phyloP scores from a whole-genome alignment of 768 basidiomycete genomes.

The Mycena latifolia region DNA sequence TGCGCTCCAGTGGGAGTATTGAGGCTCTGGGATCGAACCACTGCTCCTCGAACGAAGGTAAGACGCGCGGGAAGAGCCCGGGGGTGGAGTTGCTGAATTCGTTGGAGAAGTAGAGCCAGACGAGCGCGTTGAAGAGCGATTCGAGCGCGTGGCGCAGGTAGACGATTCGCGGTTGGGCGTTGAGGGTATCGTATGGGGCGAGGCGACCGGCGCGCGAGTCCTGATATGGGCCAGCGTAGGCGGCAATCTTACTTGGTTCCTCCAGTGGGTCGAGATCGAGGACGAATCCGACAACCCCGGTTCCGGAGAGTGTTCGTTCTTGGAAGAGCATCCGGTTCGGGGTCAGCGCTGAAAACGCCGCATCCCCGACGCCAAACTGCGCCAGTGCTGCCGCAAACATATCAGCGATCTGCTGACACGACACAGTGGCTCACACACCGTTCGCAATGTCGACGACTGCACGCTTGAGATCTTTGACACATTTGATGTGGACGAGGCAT shows the following conservation, averaged over 20 bases:
- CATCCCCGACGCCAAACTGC: neutral
- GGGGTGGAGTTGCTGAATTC: neutral
- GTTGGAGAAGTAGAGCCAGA: slow-evolving; percentile 1
- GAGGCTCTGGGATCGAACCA: too few species aligned
- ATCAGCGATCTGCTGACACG: too few species aligned
- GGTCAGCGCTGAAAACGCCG: neutral
- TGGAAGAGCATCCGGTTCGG: slow-evolving; percentile 1
- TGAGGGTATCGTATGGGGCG: neutral
- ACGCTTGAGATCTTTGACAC: too few species aligned
- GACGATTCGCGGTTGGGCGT: neutral
- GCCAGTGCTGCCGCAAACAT: too few species aligned
- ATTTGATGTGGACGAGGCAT: too few species aligned
- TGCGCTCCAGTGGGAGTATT: too few species aligned
- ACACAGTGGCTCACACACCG: too few species aligned
- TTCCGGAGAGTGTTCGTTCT: neutral
- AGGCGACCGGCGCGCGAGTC: neutral
- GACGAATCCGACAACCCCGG: neutral
- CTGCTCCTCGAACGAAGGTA: too few species aligned
- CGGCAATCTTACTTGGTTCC: neutral
- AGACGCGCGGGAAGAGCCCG: too few species aligned
- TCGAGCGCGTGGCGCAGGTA: slow-evolving; percentile 16
- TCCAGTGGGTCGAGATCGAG: neutral
- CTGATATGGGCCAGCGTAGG: neutral
- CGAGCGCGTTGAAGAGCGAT: slow-evolving; percentile 15
- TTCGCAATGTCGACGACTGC: too few species aligned